Evolutionary conservation across 1,284 basidiomycete genomes (phyloP).

Genomic region (Exobasidium cylindrosporum): DNA sequence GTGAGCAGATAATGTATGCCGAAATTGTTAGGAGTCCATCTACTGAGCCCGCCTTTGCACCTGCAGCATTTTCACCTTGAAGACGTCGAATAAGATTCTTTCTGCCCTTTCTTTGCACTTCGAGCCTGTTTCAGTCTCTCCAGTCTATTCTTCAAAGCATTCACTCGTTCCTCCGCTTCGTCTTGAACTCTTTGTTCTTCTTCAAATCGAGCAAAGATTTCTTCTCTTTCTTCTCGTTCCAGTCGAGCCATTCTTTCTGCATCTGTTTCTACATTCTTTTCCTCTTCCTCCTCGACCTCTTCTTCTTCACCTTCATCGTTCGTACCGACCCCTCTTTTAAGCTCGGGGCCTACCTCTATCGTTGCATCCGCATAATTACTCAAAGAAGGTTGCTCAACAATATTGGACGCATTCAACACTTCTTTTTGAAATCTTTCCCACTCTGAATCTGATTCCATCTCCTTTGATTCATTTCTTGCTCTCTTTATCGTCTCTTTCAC

Average conservation of each 20-base stretch:
- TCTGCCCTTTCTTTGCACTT: conserved; percentile 5
- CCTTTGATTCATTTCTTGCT: background rate
- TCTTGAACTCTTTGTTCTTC: conserved; percentile 21
- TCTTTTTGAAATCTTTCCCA: conserved; percentile 9
- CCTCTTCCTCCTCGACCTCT: conserved; percentile 1
- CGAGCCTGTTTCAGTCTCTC: background rate
- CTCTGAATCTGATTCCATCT: background rate
- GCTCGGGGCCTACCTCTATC: conserved; percentile 15
- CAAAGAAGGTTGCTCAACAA: background rate
- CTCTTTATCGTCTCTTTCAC: background rate
- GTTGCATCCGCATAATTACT: conserved; percentile 5
- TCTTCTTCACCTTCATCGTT: background rate
- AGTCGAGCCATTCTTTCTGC: conserved; percentile 8
- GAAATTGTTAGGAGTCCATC: background rate
- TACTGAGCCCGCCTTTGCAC: background rate
- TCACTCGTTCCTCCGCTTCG: conserved; percentile 15
- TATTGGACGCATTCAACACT: background rate
- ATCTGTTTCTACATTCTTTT: conserved; percentile 13
- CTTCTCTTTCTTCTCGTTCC: conserved; percentile 16
- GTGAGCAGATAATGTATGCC: conserved; percentile 2
- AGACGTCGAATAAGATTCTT: conserved; percentile 1
- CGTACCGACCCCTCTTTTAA: background rate
- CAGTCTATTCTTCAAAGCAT: conserved; percentile 1
- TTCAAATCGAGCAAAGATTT: conserved; percentile 15
- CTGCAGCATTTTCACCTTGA: conserved; percentile 1